Percentiles rank a stretch among this genome's conserved stretches.
phyloP scores from a whole-genome alignment of 441 rosid genomes.

The Adansonia grandidieri region DNA sequence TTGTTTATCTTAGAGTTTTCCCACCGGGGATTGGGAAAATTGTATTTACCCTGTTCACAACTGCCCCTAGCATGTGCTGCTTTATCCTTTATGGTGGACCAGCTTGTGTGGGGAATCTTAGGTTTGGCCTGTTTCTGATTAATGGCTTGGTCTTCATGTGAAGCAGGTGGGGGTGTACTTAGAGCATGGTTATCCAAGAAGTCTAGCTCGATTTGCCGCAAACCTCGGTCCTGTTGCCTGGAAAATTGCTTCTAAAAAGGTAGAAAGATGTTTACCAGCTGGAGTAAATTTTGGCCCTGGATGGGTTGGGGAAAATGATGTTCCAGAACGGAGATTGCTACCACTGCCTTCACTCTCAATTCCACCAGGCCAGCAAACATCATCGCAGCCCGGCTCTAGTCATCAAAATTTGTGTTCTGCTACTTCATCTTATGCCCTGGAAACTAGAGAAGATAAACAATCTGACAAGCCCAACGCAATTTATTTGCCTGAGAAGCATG shows the following conservation, averaged over 20 bases:
- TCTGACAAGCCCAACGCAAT: constrained; percentile 26
- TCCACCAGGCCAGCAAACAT: constrained; percentile 30
- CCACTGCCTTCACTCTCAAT: constrained; percentile 20
- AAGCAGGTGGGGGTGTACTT: constrained; percentile 69
- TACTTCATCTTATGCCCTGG: constrained; percentile 10
- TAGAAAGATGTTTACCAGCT: constrained; percentile 52
- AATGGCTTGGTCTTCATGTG: constrained; percentile 18
- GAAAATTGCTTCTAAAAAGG: constrained; percentile 61
- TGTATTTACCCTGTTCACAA: constrained; percentile 20
- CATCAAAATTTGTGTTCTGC: constrained; percentile 29
- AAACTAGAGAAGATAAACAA: constrained; percentile 27
- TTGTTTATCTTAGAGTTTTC: constrained; percentile 14
- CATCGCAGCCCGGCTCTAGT: constrained; percentile 26
- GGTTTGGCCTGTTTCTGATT: constrained; percentile 9
- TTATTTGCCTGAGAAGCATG: constrained; percentile 31
- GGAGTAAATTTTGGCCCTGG: constrained; percentile 72
- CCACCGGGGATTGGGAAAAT: neutral
- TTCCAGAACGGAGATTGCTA: constrained; percentile 37
- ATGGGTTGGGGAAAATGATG: constrained; percentile 77
- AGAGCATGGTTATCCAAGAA: constrained; percentile 73
- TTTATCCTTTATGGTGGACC: constrained; percentile 21
- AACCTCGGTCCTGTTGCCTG: constrained; percentile 69
- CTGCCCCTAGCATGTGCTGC: constrained; percentile 11
- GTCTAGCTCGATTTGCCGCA: constrained; percentile 80
- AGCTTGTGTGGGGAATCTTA: constrained; percentile 2